Conservation (phyloP, 768 basidiomycete genomes). For the Piloderma croceum region DNA sequence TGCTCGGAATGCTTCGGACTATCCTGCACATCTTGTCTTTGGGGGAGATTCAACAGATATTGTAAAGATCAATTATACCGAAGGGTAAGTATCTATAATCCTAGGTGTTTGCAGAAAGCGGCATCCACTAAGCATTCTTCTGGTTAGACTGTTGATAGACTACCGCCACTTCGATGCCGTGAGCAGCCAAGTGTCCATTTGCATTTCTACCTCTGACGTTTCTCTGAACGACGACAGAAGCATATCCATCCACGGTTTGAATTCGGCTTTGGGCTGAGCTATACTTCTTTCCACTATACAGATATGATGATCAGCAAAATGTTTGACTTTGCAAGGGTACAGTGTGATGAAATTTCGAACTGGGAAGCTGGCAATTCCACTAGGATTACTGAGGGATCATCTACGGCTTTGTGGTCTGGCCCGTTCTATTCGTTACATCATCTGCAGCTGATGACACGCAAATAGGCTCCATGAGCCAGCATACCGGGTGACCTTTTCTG, state of each 20-base stretch:
- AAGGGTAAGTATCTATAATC: constrained; percentile 34
- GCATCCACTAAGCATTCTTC: background rate
- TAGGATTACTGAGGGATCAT: constrained; percentile 3
- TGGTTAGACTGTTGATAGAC: constrained; percentile 45
- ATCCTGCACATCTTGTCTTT: constrained; percentile 47
- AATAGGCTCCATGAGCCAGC: constrained; percentile 23
- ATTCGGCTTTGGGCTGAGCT: constrained; percentile 35
- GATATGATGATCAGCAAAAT: constrained; percentile 16
- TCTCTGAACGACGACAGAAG: too few relatives aligned
- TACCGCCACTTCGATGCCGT: constrained; percentile 51
- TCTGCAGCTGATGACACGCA: too few relatives aligned
- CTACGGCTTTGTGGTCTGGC: constrained; percentile 8
- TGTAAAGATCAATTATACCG: constrained; percentile 51
- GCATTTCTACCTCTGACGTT: too few relatives aligned
- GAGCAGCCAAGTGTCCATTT: too few relatives aligned
- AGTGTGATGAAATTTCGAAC: constrained; percentile 5
- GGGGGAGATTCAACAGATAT: constrained; percentile 30
- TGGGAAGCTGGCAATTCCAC: constrained; percentile 14
- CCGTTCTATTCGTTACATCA: constrained; percentile 3
- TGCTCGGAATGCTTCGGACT: constrained; percentile 48
- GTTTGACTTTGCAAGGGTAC: background rate
- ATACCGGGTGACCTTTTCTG: constrained; percentile 27
- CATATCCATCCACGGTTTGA: too few relatives aligned
- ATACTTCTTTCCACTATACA: constrained; percentile 39
- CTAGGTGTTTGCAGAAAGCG: too few relatives aligned